Evolutionary conservation across 768 basidiomycete genomes (phyloP), one percentile per base, ranked within the genome.

Genomic region (Hypholoma sublateritium): DNA sequence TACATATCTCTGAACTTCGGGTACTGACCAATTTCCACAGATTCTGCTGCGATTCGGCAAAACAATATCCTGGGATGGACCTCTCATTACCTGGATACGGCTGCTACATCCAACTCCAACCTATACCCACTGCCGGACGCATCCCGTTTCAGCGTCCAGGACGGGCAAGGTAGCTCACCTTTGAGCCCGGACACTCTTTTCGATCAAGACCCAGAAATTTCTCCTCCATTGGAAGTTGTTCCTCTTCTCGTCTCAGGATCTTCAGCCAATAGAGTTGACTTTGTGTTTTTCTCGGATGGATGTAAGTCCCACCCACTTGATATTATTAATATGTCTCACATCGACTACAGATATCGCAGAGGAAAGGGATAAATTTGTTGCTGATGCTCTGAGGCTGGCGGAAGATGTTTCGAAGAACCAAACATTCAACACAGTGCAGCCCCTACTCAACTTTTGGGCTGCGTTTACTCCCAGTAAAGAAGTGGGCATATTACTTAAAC

Each of bases 381-480:
- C 76, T 36, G 90, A 92, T 61, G 87, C 88, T 2, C 68, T 69
- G 50, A 78, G 86, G 25, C 81, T 92, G 9, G 90, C 87, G 0
- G 66, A 79, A 44, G 90, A 89, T 65, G 76, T 92, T 34, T 85
- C 89, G 2, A 70, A 78, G 25, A 90, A 90, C 64, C 86, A 89
- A 60, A 91, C 90, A 0, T 91, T 91, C 68, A 78, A 86, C 59
- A 85, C 88, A 0, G 89, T 93, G 17, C 82, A 81, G 62, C 88
- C 89, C 2, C 72, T 91, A 45, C 71, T 92, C 60, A 92, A 91
- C 65, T 89, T 91, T 61, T 93, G 88, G 88, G 89, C 86, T 5
- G 87, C 87, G 0, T 91, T 89, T 61, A 76, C 86, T 17, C 84
- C 90, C 0, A 91, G 90, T 67, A 78, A 78, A 58, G 87, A 91